phyloP scores from a whole-genome alignment of 805 yeast species.

The Myxozyma kluyveri region DNA sequence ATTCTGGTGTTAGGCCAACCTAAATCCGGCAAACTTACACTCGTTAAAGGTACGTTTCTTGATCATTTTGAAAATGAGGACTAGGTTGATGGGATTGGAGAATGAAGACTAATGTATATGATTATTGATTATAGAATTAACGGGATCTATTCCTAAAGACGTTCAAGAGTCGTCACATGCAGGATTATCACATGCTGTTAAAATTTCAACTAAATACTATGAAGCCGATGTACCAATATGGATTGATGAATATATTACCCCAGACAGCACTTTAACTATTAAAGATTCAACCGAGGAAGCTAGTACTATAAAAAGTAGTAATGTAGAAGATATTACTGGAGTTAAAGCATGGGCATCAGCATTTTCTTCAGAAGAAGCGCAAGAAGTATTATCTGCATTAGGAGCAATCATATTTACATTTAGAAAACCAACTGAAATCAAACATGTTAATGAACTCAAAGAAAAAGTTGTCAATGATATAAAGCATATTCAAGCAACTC shows the following conservation, averaged over 20 bases:
- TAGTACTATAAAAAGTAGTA: too few species aligned
- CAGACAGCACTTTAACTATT: too few species aligned
- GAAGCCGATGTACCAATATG: slow-evolving; percentile 38
- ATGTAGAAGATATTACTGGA: slow-evolving; percentile 15
- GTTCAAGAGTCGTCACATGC: slow-evolving; percentile 30
- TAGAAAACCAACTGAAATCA: slow-evolving; percentile 11
- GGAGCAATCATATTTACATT: slow-evolving; percentile 40
- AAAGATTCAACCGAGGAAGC: slow-evolving; percentile 23
- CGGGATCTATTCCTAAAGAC: slow-evolving; percentile 31
- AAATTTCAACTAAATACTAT: slow-evolving; percentile 38
- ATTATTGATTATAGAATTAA: slow-evolving; percentile 33
- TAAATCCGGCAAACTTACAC: slow-evolving; percentile 38
- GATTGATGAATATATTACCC: slow-evolving; percentile 39
- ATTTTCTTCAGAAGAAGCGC: slow-evolving; percentile 38
- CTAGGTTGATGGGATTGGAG: too few species aligned
- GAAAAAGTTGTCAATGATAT: slow-evolving; percentile 19
- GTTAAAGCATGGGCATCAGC: slow-evolving; percentile 36
- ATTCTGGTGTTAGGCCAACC: slow-evolving; percentile 37
- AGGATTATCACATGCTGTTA: slow-evolving; percentile 34
- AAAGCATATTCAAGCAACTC: slow-evolving; percentile 17
- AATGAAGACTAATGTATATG: too few species aligned
- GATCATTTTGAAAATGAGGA: too few species aligned
- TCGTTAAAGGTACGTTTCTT: slow-evolving; percentile 32
- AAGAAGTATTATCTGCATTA: slow-evolving; percentile 40
- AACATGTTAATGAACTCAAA: slow-evolving; percentile 17